Conservation (phyloP, 768 basidiomycete species). For the Mycena metata region DNA sequence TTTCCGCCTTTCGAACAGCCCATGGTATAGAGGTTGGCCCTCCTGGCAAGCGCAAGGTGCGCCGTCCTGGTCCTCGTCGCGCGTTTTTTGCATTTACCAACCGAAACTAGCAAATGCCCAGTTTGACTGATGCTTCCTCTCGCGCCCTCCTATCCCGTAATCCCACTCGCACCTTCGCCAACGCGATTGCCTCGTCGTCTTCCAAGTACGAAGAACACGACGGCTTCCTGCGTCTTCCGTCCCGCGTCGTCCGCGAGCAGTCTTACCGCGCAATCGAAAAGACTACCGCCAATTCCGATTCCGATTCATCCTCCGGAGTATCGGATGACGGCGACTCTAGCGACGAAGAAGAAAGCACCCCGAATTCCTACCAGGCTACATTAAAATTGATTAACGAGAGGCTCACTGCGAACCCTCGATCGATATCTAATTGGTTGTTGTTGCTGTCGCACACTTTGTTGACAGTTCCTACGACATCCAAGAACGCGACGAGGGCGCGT, state of each 20-base stretch:
- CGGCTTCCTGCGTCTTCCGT: constrained; percentile 73
- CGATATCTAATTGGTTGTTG: constrained; percentile 71
- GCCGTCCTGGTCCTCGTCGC: constrained; percentile 16
- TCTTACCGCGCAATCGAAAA: constrained; percentile 66
- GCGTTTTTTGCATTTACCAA: constrained; percentile 5
- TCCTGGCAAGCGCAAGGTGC: constrained; percentile 59
- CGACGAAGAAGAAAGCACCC: constrained; percentile 55
- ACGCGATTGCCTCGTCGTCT: constrained; percentile 45
- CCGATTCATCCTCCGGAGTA: constrained; percentile 46
- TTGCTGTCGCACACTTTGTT: constrained; percentile 75
- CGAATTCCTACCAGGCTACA: constrained; percentile 71
- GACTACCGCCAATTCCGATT: constrained; percentile 50
- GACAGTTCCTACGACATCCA: constrained; percentile 71
- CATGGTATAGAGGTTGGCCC: constrained; percentile 72
- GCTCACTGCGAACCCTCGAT: constrained; percentile 64
- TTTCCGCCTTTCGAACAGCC: constrained; percentile 60
- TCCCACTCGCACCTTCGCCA: constrained; percentile 64
- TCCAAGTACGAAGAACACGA: constrained; percentile 73
- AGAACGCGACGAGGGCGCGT: constrained; percentile 76
- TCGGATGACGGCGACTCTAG: constrained; percentile 52
- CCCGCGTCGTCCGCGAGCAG: constrained; percentile 54
- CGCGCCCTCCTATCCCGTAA: constrained; percentile 66
- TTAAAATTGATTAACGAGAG: constrained; percentile 70
- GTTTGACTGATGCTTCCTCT: constrained; percentile 70
- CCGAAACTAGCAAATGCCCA: constrained; percentile 53